These are phyloP conservation scores for Diaporthe nobilis DNA, from an alignment of 2,329 filamentous ascomycete genomes.

Conservation along the genomic window DNA sequence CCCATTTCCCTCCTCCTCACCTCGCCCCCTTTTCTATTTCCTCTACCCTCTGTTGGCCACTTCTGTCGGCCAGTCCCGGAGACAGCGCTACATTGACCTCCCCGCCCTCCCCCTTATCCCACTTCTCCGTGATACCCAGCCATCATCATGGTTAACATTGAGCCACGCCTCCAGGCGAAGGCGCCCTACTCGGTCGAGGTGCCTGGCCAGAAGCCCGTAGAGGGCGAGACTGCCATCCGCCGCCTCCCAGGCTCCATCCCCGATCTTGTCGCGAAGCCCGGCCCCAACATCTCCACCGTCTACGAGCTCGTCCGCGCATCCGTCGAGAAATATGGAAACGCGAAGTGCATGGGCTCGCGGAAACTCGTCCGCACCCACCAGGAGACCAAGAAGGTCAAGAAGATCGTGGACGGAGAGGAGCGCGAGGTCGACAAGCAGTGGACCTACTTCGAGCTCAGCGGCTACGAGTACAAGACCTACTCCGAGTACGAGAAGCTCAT, in stretches of 20 bases:
- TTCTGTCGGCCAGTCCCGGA: not conserved
- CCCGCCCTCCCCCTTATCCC: not conserved
- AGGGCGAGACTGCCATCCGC: conserved; percentile 83
- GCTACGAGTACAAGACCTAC: conserved; percentile 83
- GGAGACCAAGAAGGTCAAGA: conserved; percentile 92
- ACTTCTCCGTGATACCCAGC: conserved; percentile 34
- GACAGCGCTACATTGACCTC: not conserved
- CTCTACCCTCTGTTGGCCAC: not conserved
- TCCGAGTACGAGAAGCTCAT: conserved; percentile 81
- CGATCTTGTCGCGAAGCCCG: conserved; percentile 71
- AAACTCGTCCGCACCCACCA: conserved; percentile 82
- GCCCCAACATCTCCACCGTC: conserved; percentile 77
- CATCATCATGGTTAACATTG: conserved; percentile 37
- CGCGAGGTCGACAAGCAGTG: conserved; percentile 86
- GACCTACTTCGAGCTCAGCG: conserved; percentile 88
- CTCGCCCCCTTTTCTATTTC: not conserved
- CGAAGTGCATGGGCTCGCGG: conserved; percentile 77
- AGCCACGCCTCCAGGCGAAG: conserved; percentile 66
- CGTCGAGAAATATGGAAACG: conserved; percentile 75
- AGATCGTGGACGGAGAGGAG: conserved; percentile 85
- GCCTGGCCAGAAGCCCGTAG: conserved; percentile 71
- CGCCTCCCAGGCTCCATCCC: conserved; percentile 75
- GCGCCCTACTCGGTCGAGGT: conserved; percentile 79
- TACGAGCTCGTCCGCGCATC: conserved; percentile 82
- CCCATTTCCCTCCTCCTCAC: conserved; percentile 5